A percentile compares a stretch with the other conserved stretches of the same genome.
Evolutionary conservation across 257 asterid species (phyloP).

Genomic region (Thymus quinquecostatus): DNA sequence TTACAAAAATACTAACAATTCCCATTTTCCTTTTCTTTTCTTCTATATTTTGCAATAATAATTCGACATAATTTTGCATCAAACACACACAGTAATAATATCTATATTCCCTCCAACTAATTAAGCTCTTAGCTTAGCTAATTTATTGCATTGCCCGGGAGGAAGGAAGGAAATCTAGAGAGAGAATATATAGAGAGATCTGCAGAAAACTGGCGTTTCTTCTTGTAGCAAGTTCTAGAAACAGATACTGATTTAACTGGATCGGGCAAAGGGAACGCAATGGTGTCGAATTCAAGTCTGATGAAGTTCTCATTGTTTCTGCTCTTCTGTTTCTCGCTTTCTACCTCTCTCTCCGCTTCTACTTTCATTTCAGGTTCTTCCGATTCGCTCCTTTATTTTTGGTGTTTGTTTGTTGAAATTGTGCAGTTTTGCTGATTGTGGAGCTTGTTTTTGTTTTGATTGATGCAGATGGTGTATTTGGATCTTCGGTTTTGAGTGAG

Average conservation of each 20-base stretch:
- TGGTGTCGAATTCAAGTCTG: slow-evolving; percentile 40
- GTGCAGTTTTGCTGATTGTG: slow-evolving; percentile 5
- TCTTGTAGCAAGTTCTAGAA: not conserved
- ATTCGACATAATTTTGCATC: not conserved
- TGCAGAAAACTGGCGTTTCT: not conserved
- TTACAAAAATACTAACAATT: too few relatives aligned
- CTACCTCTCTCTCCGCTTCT: slow-evolving; percentile 46
- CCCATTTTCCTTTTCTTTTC: too few relatives aligned
- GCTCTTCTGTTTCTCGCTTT: slow-evolving; percentile 41
- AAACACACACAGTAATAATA: not conserved
- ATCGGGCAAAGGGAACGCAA: slow-evolving; percentile 13
- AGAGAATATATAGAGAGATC: not conserved
- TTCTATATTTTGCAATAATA: not conserved
- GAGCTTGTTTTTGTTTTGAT: not conserved
- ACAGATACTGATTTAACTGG: not conserved
- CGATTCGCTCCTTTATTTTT: not conserved
- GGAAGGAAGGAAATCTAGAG: slow-evolving; percentile 1
- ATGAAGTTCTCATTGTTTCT: slow-evolving; percentile 37
- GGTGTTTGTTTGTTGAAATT: slow-evolving; percentile 14
- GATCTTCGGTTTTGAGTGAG: slow-evolving; percentile 47
- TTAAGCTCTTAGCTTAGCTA: not conserved
- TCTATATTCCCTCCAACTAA: not conserved
- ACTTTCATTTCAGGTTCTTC: slow-evolving; percentile 59
- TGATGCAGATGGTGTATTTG: slow-evolving; percentile 60
- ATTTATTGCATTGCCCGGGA: not conserved